Evolutionary conservation across 371 early-diverging fungal genomes (phyloP), one percentile per base, ranked within the genome.

Genomic region (Haplosporangium sp.): DNA sequence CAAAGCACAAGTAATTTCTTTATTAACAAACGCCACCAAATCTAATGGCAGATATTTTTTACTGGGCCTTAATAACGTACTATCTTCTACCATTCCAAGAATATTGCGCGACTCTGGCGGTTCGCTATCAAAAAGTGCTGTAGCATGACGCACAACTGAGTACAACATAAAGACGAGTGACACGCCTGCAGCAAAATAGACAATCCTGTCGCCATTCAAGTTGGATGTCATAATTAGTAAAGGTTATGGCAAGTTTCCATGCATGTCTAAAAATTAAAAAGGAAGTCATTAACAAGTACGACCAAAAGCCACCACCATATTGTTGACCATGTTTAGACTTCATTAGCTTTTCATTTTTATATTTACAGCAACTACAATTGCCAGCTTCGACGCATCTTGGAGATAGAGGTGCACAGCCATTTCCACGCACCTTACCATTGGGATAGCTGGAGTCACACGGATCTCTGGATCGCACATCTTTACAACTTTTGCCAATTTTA

Each of bases 61-160:
- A 27, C 27, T 27, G 27, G 27, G 27, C 27, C 60, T 3, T 15
- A 73, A 40, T 44, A 48, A 59, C 83, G 67, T 84, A 89, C 90
- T 84, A 71, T 90, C 88, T 65, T 90, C 89, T 1, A 90, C 81
- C 69, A 70, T 69, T 57, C 77, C 71, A 44, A 82, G 82, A 20
- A 83, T 81, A 60, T 77, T 85, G 58, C 77, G 74, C 5, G 71
- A 62, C 53, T 84, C 76, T 45, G 63, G 57, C 35, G 64, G 65
- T 35, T 77, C 73, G 47, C 67, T 72, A 8, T 83, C 81, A 48
- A 85, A 84, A 40, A 86, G 81, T 9, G 85, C 82, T 48, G 87
- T 86, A 48, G 89, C 76, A 76, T 90, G 88, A 38, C 89, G 86
- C 65, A 87, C 86, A 9, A 90, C 84, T 10, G 90, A 90, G 62